phyloP scores from a whole-genome alignment of 2,329 filamentous ascomycete species.

The Pyricularia grisea region DNA sequence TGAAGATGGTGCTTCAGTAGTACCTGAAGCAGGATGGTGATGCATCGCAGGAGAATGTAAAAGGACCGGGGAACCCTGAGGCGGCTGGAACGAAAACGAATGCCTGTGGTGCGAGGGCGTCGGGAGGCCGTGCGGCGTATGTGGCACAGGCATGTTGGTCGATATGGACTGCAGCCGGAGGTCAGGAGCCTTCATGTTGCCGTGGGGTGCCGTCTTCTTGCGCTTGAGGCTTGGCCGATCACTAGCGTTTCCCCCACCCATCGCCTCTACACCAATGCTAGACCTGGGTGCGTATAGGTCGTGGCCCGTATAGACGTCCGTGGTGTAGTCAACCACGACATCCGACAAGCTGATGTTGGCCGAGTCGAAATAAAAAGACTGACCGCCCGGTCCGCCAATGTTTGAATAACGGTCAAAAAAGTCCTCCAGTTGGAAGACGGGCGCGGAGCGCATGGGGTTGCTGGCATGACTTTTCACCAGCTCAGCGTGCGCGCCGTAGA shows the following conservation, averaged over 20 bases:
- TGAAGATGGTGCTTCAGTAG: constrained; percentile 5
- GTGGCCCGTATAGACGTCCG: constrained; percentile 43
- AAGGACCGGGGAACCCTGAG: constrained; percentile 28
- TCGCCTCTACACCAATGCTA: neutral
- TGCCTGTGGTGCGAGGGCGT: constrained; percentile 23
- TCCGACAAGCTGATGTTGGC: constrained; percentile 66
- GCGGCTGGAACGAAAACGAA: constrained; percentile 25
- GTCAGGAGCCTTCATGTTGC: constrained; percentile 24
- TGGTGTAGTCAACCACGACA: constrained; percentile 48
- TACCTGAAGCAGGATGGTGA: constrained; percentile 2
- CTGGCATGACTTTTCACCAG: constrained; percentile 64
- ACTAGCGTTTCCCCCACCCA: constrained; percentile 1
- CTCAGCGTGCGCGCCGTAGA: constrained; percentile 71
- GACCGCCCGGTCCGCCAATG: constrained; percentile 46
- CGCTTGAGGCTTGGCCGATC: constrained; percentile 36
- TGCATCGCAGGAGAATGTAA: constrained; percentile 22
- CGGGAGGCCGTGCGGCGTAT: constrained; percentile 18
- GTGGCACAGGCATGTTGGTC: constrained; percentile 17
- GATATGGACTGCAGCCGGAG: constrained; percentile 24
- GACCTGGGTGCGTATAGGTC: constrained; percentile 35
- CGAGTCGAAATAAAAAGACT: constrained; percentile 57
- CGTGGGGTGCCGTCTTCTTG: constrained; percentile 32
- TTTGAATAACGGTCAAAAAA: constrained; percentile 74
- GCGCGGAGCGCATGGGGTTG: constrained; percentile 63
- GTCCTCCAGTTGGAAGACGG: constrained; percentile 76